Conservation (phyloP, 2,329 filamentous ascomycete species). For the Penicillium sclerotiorum region DNA sequence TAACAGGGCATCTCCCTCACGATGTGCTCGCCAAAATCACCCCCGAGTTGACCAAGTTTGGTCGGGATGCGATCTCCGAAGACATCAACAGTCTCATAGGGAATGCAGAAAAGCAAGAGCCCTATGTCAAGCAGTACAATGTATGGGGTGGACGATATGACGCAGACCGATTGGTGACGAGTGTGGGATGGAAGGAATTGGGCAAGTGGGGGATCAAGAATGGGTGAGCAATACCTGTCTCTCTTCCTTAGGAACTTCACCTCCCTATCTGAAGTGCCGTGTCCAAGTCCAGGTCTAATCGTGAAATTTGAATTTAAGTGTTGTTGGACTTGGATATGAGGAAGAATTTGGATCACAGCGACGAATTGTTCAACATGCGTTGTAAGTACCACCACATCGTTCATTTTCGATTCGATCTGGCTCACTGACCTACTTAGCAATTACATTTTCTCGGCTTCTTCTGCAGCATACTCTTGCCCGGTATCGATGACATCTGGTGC, state of each 20-base stretch:
- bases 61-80: slow-evolving; percentile 23
- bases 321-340: slow-evolving; percentile 30
- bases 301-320: slow-evolving; percentile 15
- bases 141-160: slow-evolving; percentile 29
- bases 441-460: slow-evolving; percentile 30
- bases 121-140: slow-evolving; percentile 28
- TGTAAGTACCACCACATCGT: slow-evolving; percentile 16
- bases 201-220: slow-evolving; percentile 31
- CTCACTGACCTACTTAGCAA: slow-evolving; percentile 15
- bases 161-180: slow-evolving; percentile 25
- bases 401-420: not conserved
- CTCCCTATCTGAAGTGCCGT: too few species aligned
- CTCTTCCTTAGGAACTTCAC: too few species aligned
- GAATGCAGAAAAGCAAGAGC: slow-evolving; percentile 28
- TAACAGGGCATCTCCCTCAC: slow-evolving; percentile 20
- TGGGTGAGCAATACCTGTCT: slow-evolving; percentile 27
- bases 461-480: slow-evolving; percentile 29
- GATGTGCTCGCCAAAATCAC: slow-evolving; percentile 9
- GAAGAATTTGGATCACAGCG: slow-evolving; percentile 24
- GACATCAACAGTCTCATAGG: slow-evolving; percentile 23
- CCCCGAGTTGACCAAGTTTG: slow-evolving; percentile 19
- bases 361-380: slow-evolving; percentile 29
- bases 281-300: too few species aligned
- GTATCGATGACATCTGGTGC: slow-evolving; percentile 33
- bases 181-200: slow-evolving; percentile 29